These are phyloP conservation scores for Plasmodium yoelii DNA, from an alignment of 169 alveolate genomes.

Conservation along the genomic window DNA sequence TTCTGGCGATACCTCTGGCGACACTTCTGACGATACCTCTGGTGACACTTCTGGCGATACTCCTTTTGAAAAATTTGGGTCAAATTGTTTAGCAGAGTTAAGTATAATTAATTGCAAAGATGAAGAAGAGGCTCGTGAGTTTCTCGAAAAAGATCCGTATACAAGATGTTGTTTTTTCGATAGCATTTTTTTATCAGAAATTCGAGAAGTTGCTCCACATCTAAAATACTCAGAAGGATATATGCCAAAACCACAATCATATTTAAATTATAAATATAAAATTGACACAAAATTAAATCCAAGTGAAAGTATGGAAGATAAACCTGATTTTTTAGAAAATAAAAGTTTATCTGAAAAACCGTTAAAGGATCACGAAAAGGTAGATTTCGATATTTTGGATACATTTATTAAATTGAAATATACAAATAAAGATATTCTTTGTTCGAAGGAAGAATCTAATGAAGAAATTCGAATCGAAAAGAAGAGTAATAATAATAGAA, in stretches of 20 bases:
- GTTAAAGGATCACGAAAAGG: conserved; percentile 18
- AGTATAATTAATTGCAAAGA: conserved; percentile 53
- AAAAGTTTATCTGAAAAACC: conserved; percentile 17
- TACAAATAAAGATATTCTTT: conserved; percentile 24
- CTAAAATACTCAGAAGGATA: conserved; percentile 29
- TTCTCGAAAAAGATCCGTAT: conserved; percentile 75
- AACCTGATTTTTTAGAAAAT: conserved; percentile 53
- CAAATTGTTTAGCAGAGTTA: conserved; percentile 64
- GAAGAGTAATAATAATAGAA: not conserved
- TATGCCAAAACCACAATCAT: conserved; percentile 35
- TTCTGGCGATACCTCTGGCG: not conserved
- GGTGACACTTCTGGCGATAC: not conserved
- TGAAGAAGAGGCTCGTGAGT: conserved; percentile 77
- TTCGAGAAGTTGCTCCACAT: conserved; percentile 74
- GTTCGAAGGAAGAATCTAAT: not conserved
- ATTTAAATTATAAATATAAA: conserved; percentile 50
- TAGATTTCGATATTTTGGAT: conserved; percentile 39
- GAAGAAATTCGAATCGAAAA: not conserved
- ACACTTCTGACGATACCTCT: not conserved
- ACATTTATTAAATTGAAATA: conserved; percentile 63
- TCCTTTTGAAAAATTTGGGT: not conserved
- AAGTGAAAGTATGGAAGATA: conserved; percentile 52
- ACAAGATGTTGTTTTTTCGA: conserved; percentile 75
- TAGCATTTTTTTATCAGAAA: conserved; percentile 73
- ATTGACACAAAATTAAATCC: conserved; percentile 39